Evolutionary conservation across 2,329 filamentous ascomycete genomes (phyloP).

Genomic region (Emericellopsis atlantica): DNA sequence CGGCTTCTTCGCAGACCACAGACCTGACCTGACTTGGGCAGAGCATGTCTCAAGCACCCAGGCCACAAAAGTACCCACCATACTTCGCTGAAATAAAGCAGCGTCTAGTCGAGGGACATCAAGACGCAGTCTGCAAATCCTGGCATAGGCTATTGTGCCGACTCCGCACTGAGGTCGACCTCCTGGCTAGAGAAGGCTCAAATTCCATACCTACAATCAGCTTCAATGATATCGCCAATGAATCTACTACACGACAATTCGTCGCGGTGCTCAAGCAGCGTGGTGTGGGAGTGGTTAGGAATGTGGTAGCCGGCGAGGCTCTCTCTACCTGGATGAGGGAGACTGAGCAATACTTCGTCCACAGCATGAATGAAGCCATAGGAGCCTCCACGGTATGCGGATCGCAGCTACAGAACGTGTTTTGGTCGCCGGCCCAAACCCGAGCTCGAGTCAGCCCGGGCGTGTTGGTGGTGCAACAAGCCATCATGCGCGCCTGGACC

Average conservation of each 20-base stretch:
- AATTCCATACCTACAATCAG: conserved; percentile 38
- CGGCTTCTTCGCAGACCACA: too few relatives aligned
- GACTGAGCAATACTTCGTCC: conserved; percentile 49
- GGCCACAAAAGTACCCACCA: conserved; percentile 8
- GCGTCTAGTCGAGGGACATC: conserved; percentile 22
- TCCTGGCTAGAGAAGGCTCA: conserved; percentile 29
- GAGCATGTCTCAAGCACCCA: too few relatives aligned
- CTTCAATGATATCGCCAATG: conserved; percentile 28
- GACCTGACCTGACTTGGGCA: too few relatives aligned
- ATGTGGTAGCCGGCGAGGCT: conserved; percentile 49
- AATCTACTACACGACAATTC: conserved; percentile 10
- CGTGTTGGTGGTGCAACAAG: conserved; percentile 45
- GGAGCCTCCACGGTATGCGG: conserved; percentile 44
- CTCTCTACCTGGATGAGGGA: conserved; percentile 53
- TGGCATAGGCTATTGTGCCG: conserved; percentile 34
- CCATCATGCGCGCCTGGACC: conserved; percentile 38
- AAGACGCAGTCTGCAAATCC: conserved; percentile 15
- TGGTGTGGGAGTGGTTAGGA: conserved; percentile 48
- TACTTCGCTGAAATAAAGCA: conserved; percentile 28
- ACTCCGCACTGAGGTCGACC: conserved; percentile 32
- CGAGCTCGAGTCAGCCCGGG: conserved; percentile 53
- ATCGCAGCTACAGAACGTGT: conserved; percentile 62
- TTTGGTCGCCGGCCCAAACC: conserved; percentile 60
- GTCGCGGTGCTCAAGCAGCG: conserved; percentile 21
- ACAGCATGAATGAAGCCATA: conserved; percentile 6